Evolutionary conservation across 164 flowering plant species (phyloP).

Genomic region (Kalanchoe fedtschenkoi): DNA sequence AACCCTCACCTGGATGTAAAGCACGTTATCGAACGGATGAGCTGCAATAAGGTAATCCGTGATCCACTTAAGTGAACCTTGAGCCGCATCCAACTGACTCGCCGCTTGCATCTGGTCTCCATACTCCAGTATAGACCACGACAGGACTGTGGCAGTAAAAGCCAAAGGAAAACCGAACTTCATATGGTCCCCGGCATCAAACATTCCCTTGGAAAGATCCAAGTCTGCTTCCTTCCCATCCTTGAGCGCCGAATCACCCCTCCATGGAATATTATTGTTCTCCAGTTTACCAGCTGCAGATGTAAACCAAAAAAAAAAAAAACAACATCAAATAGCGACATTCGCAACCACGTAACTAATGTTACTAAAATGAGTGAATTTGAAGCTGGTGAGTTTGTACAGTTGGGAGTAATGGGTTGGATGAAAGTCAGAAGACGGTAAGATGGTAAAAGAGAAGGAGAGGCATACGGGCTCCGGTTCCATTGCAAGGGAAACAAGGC

Average conservation of each 20-base stretch:
- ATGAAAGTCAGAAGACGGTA: not conserved
- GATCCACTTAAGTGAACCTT: constrained; percentile 33
- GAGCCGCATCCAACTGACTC: constrained; percentile 19
- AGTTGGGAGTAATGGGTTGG: no score
- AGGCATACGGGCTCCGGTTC: constrained; percentile 76
- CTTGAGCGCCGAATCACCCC: constrained; percentile 32
- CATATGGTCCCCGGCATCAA: constrained; percentile 36
- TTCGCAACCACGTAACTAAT: not conserved
- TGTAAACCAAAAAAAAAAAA: not conserved
- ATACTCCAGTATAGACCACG: constrained; percentile 38
- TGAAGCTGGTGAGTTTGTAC: no score
- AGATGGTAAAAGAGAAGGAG: not conserved
- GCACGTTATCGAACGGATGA: constrained; percentile 19
- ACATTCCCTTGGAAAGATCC: constrained; percentile 38
- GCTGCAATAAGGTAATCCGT: constrained; percentile 33
- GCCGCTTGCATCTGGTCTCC: constrained; percentile 22
- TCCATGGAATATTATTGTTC: constrained; percentile 29
- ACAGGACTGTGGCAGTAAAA: constrained; percentile 34
- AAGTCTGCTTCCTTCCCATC: constrained; percentile 25
- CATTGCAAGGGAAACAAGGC: constrained; percentile 89
- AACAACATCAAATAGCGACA: no score
- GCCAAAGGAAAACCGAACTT: constrained; percentile 47
- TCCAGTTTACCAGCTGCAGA: constrained; percentile 29
- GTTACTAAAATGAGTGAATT: no score
- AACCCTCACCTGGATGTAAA: constrained; percentile 26